A percentile compares a stretch with the other conserved stretches of the same genome.
Conservation (phyloP, 768 basidiomycete genomes). For the Rhodotorula toruloides region DNA sequence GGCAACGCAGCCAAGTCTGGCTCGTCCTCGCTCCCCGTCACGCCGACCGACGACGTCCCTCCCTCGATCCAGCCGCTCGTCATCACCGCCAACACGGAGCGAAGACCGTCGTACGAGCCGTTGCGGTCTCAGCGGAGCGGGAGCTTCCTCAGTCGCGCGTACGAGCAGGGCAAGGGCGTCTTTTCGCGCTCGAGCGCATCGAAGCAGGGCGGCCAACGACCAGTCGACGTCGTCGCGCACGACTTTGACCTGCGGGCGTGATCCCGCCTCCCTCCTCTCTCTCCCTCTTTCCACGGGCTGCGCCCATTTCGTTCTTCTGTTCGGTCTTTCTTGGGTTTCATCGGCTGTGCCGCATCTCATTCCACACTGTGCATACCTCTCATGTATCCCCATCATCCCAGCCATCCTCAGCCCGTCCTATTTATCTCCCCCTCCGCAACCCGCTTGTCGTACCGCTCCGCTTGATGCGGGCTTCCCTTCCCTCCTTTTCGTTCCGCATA, state of each 20-base stretch:
- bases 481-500: no score
- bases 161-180: constrained; percentile 27
- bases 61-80: constrained; percentile 10
- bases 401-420: not conserved
- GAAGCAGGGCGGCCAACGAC: not conserved
- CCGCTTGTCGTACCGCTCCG: not conserved
- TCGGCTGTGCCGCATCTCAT: not conserved
- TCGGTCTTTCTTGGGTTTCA: not conserved
- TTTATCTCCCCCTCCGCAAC: not conserved
- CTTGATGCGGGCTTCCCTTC: no score
- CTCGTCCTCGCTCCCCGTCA: constrained; percentile 20
- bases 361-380: not conserved
- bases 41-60: constrained; percentile 35
- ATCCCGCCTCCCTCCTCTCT: not conserved
- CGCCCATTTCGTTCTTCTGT: not conserved
- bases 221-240: not conserved
- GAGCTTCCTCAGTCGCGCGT: constrained; percentile 24
- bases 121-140: constrained; percentile 28
- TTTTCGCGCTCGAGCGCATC: constrained; percentile 1
- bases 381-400: not conserved
- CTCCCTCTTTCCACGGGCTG: not conserved
- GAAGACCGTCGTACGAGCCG: constrained; percentile 8
- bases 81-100: not conserved
- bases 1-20: not conserved
- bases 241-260: constrained; percentile 7